These are phyloP conservation scores for Pistacia integerrima DNA, from an alignment of 345 rosid species.

Conservation along the genomic window DNA sequence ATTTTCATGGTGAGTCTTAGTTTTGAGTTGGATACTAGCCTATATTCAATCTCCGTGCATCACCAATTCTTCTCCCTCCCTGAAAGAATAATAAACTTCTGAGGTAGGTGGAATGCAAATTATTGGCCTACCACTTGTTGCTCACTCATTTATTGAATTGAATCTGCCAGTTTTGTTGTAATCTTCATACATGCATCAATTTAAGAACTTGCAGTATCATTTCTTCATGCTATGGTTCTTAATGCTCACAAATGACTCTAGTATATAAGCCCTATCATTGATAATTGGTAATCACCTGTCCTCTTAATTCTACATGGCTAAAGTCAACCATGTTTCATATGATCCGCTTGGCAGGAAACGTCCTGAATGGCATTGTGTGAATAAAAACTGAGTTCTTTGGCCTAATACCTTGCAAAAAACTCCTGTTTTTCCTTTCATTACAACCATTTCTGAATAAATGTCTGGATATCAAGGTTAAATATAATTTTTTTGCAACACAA, in stretches of 20 bases:
- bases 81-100: neutral
- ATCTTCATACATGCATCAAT: neutral
- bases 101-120: neutral
- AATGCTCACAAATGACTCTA: too few relatives aligned
- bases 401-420: neutral
- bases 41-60: neutral
- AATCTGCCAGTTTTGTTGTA: neutral
- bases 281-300: neutral
- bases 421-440: neutral
- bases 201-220: neutral
- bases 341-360: neutral
- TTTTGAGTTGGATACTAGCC: neutral
- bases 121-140: neutral
- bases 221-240: neutral
- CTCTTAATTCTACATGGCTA: neutral
- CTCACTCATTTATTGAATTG: neutral
- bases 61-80: neutral
- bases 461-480: neutral
- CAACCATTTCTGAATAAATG: neutral
- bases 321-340: neutral
- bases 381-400: neutral
- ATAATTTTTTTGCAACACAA: neutral
- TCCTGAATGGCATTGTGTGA: too few relatives aligned
- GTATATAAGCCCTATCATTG: neutral
- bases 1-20: slow-evolving; percentile 50